Evolutionary conservation across 257 asterid species (phyloP).

Genomic region (Salvia splendens): DNA sequence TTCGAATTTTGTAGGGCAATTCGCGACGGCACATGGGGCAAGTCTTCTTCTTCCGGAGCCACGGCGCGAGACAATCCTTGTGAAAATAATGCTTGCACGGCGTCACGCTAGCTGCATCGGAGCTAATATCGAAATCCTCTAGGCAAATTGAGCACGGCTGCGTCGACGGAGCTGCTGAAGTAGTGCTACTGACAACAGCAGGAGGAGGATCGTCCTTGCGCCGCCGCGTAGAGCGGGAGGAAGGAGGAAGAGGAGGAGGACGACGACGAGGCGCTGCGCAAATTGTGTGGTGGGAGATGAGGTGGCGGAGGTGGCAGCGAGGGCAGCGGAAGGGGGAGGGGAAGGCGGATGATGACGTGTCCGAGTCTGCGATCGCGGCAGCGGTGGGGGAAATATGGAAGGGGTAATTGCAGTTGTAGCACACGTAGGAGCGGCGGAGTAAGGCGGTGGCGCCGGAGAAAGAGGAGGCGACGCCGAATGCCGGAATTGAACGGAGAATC

Average conservation of each 20-base stretch:
- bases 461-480: slow-evolving; percentile 6
- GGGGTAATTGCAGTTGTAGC: slow-evolving; percentile 53
- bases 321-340: slow-evolving; percentile 58
- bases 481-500: slow-evolving; percentile 32
- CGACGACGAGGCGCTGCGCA: slow-evolving; percentile 23
- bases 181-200: slow-evolving; percentile 10
- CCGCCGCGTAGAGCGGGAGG: slow-evolving; percentile 28
- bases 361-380: background rate
- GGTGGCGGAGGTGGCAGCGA: slow-evolving; percentile 52
- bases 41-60: slow-evolving; percentile 53
- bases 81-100: slow-evolving; percentile 58
- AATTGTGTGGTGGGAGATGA: slow-evolving; percentile 48
- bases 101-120: slow-evolving; percentile 36
- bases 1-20: slow-evolving; percentile 38
- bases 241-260: background rate
- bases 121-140: slow-evolving; percentile 44
- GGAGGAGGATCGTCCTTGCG: slow-evolving; percentile 4
- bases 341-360: slow-evolving; percentile 4
- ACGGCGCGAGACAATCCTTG: slow-evolving; percentile 51
- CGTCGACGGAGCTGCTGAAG: slow-evolving; percentile 20
- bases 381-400: slow-evolving; percentile 41
- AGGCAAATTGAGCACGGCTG: slow-evolving; percentile 57
- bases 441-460: too few species aligned
- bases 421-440: slow-evolving; percentile 44
- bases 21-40: slow-evolving; percentile 61